phyloP scores from a whole-genome alignment of 192 early-diverging fungal genomes.

The Rhizophagus prolifer region DNA sequence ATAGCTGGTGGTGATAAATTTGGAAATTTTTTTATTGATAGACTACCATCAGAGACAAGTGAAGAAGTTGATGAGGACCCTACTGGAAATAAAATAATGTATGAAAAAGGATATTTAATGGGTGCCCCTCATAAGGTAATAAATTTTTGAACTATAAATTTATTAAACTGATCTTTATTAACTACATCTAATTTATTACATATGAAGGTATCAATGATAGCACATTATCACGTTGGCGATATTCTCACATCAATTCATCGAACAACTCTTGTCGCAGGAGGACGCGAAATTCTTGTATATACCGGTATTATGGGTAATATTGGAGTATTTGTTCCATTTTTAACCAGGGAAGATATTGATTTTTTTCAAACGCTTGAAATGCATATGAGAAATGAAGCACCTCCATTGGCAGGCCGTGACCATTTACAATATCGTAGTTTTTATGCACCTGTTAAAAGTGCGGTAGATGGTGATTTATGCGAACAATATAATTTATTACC shows the following conservation, averaged over 20 bases:
- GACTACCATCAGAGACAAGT: slow-evolving; percentile 64
- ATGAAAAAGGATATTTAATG: slow-evolving; percentile 79
- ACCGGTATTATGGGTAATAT: slow-evolving; percentile 84
- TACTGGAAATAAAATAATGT: slow-evolving; percentile 77
- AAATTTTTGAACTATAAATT: too few species aligned
- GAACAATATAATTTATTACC: slow-evolving; percentile 80
- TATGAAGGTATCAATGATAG: slow-evolving; percentile 57
- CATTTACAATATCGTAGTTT: slow-evolving; percentile 82
- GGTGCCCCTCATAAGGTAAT: slow-evolving; percentile 84
- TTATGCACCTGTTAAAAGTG: slow-evolving; percentile 73
- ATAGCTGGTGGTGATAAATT: slow-evolving; percentile 95
- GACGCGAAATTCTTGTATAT: slow-evolving; percentile 86
- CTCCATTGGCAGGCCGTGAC: slow-evolving; percentile 82
- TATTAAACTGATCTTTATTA: slow-evolving; percentile 31
- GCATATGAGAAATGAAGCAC: slow-evolving; percentile 74
- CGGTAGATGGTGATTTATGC: slow-evolving; percentile 91
- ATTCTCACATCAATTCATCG: slow-evolving; percentile 78
- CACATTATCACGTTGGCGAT: slow-evolving; percentile 87
- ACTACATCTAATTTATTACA: slow-evolving; percentile 10
- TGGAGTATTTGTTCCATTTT: slow-evolving; percentile 83
- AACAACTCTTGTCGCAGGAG: slow-evolving; percentile 78
- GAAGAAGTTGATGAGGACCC: slow-evolving; percentile 86
- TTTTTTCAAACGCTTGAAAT: slow-evolving; percentile 92
- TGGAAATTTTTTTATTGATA: slow-evolving; percentile 85
- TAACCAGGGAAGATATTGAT: slow-evolving; percentile 86